Conservation (phyloP, 2,329 filamentous ascomycete species). For the Penicillium rolfsii region DNA sequence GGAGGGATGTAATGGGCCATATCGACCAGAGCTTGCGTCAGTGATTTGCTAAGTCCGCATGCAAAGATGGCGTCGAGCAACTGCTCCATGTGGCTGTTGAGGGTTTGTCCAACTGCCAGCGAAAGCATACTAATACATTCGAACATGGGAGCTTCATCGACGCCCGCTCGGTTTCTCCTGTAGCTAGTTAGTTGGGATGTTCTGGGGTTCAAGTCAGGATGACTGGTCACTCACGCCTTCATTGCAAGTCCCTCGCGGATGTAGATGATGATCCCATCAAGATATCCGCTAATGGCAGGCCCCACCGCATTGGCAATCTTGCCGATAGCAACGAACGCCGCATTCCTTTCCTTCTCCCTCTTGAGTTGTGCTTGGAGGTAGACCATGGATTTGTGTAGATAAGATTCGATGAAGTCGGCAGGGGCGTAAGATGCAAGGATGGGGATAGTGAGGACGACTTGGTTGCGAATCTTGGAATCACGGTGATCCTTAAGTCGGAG, state of each 20-base stretch:
- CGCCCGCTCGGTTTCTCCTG: slow-evolving; percentile 58
- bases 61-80: slow-evolving; percentile 95
- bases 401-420: slow-evolving; percentile 81
- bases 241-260: slow-evolving; percentile 87
- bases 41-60: slow-evolving; percentile 88
- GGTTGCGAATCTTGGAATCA: slow-evolving; percentile 82
- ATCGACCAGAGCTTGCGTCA: slow-evolving; percentile 93
- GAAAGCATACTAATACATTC: slow-evolving; percentile 97
- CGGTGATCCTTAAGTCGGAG: slow-evolving; percentile 91
- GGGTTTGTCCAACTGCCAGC: slow-evolving; percentile 89
- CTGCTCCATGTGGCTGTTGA: slow-evolving; percentile 98
- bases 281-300: slow-evolving; percentile 89
- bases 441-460: slow-evolving; percentile 88
- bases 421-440: slow-evolving; percentile 92
- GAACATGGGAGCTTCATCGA: slow-evolving; percentile 77
- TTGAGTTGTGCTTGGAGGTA: slow-evolving; percentile 93
- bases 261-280: slow-evolving; percentile 91
- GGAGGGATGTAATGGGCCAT: slow-evolving; percentile 99
- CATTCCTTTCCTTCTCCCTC: slow-evolving; percentile 90
- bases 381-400: slow-evolving; percentile 95
- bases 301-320: slow-evolving; percentile 96
- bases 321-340: slow-evolving; percentile 93
- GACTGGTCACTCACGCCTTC: slow-evolving; percentile 61
- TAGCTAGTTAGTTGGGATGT: slow-evolving; percentile 33
- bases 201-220: not conserved